Evolutionary conservation across 2,329 filamentous ascomycete genomes (phyloP), one percentile per base, ranked within the genome.

Genomic region (Claviceps citrina): DNA sequence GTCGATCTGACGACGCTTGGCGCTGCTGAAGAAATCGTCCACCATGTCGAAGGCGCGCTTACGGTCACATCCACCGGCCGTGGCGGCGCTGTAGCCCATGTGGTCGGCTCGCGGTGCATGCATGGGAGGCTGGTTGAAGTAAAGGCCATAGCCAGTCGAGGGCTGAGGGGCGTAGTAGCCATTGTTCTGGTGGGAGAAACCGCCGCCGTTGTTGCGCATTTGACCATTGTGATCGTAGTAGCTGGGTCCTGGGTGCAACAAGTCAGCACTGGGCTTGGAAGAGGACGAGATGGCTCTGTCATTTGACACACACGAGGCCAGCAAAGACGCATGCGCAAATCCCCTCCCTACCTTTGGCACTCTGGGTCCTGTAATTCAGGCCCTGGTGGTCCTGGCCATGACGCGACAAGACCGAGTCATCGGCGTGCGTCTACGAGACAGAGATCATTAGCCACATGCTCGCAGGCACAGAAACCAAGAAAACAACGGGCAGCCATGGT

Each of bases 21-120:
- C 78, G 56, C 84, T 85, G 49, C 83, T 84, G 49, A 96, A 93
- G 65, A 96, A 94, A 57, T 94, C 85, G 55, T 93, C 89, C 44
- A 95, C 67, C 43, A 84, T 82, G 54, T 95, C 86, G 50, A 81
- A 84, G n/a, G 77, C 76, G 46, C 86, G 84, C 65, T 89, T 91
- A 54, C 83, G 77, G 49, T 76, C 72, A 54, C 89, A 84, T 53
- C 81, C 65, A 26, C 57, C 51, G 27, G 56, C 51, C 31, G 63
- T 56, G 38, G 61, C 54, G 39, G 63, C 57, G 43, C 76, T 70
- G 54, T 81, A 79, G 46, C 71, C 71, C 45, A 81, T 67, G 54
- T 81, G 80, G 50, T 78, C 77, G 39, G 64, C 57, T 42, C 71
- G 70, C 8, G 50, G 49, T n/a, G 59, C 50, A 37, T 58, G 75